A percentile compares a stretch with the other conserved stretches of the same genome.
Conservation (phyloP, 306 rosid species). For the Abrus precatorius region DNA sequence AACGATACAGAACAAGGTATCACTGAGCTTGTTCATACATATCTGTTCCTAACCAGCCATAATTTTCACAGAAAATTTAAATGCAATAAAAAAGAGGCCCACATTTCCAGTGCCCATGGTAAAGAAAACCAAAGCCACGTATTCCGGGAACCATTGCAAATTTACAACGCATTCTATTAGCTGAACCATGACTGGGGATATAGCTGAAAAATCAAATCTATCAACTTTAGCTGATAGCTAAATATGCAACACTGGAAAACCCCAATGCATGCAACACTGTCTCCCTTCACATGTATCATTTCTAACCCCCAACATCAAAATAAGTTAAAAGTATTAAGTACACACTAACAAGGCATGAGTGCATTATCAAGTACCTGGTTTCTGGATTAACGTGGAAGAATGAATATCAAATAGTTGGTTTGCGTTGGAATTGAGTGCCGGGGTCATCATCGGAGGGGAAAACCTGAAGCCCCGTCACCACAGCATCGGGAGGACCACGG, state of each 20-base stretch:
- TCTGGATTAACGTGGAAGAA: too few relatives aligned
- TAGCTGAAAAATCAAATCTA: not conserved
- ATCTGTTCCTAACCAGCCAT: not conserved
- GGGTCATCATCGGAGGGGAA: slow-evolving; percentile 65
- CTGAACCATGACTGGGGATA: not conserved
- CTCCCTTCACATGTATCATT: not conserved
- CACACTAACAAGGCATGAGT: too few relatives aligned
- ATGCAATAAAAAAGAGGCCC: not conserved
- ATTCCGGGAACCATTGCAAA: not conserved
- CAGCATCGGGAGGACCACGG: slow-evolving; percentile 79
- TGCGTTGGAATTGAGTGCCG: slow-evolving; percentile 67
- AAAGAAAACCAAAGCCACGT: slow-evolving; percentile 10
- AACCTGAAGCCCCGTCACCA: slow-evolving; percentile 76
- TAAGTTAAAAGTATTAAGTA: too few relatives aligned
- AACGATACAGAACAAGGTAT: not conserved
- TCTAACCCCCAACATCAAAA: not conserved
- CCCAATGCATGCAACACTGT: not conserved
- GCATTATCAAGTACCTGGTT: too few relatives aligned
- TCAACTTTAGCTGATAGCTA: not conserved
- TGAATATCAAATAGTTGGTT: slow-evolving; percentile 64
- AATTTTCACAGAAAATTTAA: not conserved
- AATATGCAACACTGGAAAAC: not conserved
- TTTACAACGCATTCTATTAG: not conserved
- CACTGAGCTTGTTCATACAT: not conserved
- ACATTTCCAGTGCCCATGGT: not conserved